Evolutionary conservation across 2,329 filamentous ascomycete genomes (phyloP), one percentile per base, ranked within the genome.

Genomic region (Atkinsonella hypoxylon): DNA sequence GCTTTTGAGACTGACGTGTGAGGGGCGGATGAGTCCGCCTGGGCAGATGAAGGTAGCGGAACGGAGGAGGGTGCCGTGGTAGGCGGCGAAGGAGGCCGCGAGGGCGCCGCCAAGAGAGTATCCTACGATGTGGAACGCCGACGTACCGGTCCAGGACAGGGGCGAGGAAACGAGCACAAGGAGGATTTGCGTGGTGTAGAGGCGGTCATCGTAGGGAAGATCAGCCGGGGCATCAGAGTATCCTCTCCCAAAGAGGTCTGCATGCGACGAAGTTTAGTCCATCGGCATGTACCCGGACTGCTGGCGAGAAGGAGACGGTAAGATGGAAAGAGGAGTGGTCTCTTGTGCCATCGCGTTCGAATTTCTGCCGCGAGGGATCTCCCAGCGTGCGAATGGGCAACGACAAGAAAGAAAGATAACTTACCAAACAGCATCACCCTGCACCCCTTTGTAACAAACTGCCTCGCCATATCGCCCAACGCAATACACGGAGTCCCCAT

Each of bases 61-160:
- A 7, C 74, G 73, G 12, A 91, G 68, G 40, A 85, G 69, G 38
- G 78, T 66, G 0, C 85, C 79, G 59, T 88, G 87, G 61, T 80
- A 80, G 1, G 77, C 75, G 7, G 87, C 80, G 61, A 94, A 91
- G 53, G 83, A 78, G 7, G 83, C 79, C 4, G 83, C 81, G 50
- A 95, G 83, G 49, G 84, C 87, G 45, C 89, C 89, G 51, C 89
- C 89, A 0, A 95, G 76, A 0, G 85, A 90, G 67, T 93, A 95
- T 12, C 89, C 89, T 12, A 90, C 69, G 18, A 95, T 66, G 45
- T 77, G 77, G 61, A 93, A 81, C 45, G 72, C 75, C 42, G 64
- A 59, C 11, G 62, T 55, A 41, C 79, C 77, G 0, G 79, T 82
- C 85, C 85, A 89, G 13, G 79, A 58, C 2, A 91, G 68, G 0